phyloP scores from a whole-genome alignment of 805 yeast species.

The Suhomyces sp. region DNA sequence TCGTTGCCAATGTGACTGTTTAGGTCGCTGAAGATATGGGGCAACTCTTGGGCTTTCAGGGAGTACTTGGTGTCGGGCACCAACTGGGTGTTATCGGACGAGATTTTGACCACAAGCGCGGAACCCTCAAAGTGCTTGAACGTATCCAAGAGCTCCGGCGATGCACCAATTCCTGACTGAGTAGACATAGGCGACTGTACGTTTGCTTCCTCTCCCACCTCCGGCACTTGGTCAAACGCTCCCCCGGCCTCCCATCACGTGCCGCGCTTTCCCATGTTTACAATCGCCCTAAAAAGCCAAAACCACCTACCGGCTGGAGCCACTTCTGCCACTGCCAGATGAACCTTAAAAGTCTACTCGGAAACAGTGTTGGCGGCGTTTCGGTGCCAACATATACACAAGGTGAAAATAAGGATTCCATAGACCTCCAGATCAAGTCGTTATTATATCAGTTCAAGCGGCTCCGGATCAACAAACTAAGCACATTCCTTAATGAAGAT shows the following conservation, averaged over 20 bases:
- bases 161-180: constrained; percentile 42
- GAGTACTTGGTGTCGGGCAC: constrained; percentile 25
- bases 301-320: neutral
- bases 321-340: neutral
- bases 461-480: constrained; percentile 40
- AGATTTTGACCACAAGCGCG: constrained; percentile 31
- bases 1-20: constrained; percentile 18
- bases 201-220: neutral
- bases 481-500: constrained; percentile 38
- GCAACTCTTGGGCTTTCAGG: constrained; percentile 11
- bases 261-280: neutral
- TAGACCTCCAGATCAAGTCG: constrained; percentile 61
- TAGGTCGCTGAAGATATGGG: constrained; percentile 19
- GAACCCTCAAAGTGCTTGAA: constrained; percentile 34
- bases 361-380: neutral
- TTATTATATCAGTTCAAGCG: constrained; percentile 57
- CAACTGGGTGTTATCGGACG: constrained; percentile 32
- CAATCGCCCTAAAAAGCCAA: neutral
- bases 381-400: constrained; percentile 13
- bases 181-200: constrained; percentile 31
- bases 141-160: constrained; percentile 40
- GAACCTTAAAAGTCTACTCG: constrained; percentile 1
- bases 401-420: constrained; percentile 40
- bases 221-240: neutral
- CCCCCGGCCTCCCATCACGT: neutral